A percentile compares a stretch with the other conserved stretches of the same genome.
These are phyloP conservation scores for Sphaceloma murrayae DNA, from an alignment of 2,329 filamentous ascomycete species.

Conservation along the genomic window DNA sequence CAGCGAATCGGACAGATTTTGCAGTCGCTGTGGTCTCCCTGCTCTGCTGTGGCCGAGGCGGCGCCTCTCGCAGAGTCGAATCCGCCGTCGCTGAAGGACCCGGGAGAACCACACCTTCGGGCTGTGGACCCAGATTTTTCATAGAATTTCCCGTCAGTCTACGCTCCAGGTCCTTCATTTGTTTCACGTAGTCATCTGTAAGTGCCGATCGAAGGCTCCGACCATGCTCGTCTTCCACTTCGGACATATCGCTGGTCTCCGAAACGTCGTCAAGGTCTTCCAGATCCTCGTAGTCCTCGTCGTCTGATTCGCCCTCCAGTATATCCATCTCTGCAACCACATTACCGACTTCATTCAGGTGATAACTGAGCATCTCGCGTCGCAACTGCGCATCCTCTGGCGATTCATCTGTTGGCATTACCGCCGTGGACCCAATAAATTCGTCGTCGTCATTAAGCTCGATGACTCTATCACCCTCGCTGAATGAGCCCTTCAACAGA, in stretches of 20 bases:
- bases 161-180: conserved; percentile 79
- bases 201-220: conserved; percentile 59
- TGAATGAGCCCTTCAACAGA: conserved; percentile 17
- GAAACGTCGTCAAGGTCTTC: conserved; percentile 33
- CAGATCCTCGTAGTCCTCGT: conserved; percentile 43
- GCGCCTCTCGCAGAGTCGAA: conserved; percentile 18
- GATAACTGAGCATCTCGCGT: conserved; percentile 83
- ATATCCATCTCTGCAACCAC: conserved; percentile 88
- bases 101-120: background rate
- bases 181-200: conserved; percentile 62
- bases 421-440: conserved; percentile 34
- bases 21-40: conserved; percentile 44
- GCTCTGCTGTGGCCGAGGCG: conserved; percentile 28
- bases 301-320: conserved; percentile 51
- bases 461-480: conserved; percentile 31
- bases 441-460: conserved; percentile 38
- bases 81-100: background rate
- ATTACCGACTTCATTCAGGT: conserved; percentile 75
- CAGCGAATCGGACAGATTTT: conserved; percentile 76
- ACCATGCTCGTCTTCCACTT: conserved; percentile 68
- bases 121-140: conserved; percentile 48
- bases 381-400: conserved; percentile 71
- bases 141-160: conserved; percentile 54
- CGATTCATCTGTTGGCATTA: conserved; percentile 65
- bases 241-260: conserved; percentile 40